phyloP scores from a whole-genome alignment of 345 rosid genomes.

The Cardiospermum halicacabum region DNA sequence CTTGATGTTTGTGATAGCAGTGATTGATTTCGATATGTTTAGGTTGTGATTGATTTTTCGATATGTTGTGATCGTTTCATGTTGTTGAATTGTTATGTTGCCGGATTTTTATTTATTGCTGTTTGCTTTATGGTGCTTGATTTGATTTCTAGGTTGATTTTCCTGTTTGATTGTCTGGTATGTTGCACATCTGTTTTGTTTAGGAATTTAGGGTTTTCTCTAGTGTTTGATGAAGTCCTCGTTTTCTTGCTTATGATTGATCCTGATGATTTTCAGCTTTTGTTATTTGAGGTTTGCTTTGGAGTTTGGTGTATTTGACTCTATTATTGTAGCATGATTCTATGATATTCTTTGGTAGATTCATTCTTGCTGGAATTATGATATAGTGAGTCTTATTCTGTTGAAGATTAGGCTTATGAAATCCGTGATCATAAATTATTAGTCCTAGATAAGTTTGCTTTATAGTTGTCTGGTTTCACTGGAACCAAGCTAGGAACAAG shows the following conservation, averaged over 20 bases:
- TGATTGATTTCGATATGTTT: neutral
- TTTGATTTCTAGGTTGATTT: neutral
- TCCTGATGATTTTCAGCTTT: too few relatives aligned
- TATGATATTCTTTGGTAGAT: neutral
- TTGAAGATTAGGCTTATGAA: neutral
- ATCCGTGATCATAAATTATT: neutral
- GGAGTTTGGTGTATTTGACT: neutral
- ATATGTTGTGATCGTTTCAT: neutral
- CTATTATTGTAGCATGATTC: neutral
- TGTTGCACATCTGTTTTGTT: neutral
- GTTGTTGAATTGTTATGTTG: neutral
- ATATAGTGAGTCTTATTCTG: neutral
- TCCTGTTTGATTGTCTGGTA: neutral
- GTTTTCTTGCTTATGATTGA: too few relatives aligned
- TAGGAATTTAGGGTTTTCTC: neutral
- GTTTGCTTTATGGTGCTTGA: neutral
- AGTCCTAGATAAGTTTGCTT: neutral
- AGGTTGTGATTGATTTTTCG: neutral
- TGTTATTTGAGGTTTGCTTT: neutral
- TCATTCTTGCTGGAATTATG: neutral
- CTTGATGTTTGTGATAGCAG: neutral
- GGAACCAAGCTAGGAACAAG: neutral
- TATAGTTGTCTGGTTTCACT: neutral
- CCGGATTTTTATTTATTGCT: neutral
- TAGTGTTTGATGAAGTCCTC: conserved; percentile 6